Conservation (phyloP, 805 yeast genomes). For the Ogataea allantospora region DNA sequence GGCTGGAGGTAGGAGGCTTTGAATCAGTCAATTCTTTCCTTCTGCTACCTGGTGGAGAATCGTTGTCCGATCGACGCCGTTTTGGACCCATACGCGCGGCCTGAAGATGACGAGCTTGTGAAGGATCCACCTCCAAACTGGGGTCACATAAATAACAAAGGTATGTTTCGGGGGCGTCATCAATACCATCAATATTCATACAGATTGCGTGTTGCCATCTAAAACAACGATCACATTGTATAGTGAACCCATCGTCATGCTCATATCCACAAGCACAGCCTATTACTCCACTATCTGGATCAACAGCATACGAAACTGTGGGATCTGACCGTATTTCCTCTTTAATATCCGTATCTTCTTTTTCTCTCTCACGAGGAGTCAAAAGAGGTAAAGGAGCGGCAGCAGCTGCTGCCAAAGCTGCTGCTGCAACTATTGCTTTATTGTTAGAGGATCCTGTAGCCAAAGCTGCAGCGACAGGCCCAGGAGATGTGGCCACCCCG, state of each 20-base stretch:
- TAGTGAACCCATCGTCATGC: conserved; percentile 90
- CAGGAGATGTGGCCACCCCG: conserved; percentile 34
- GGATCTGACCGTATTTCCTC: conserved; percentile 4
- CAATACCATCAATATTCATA: conserved; percentile 69
- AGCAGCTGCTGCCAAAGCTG: conserved; percentile 81
- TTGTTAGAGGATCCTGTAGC: conserved; percentile 32
- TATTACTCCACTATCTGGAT: conserved; percentile 79
- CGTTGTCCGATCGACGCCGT: conserved; percentile 26
- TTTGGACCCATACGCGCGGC: conserved; percentile 36
- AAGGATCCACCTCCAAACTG: conserved; percentile 41
- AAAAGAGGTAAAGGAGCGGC: conserved; percentile 64
- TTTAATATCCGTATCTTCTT: conserved; percentile 3
- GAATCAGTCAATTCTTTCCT: conserved; percentile 14
- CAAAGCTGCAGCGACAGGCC: conserved; percentile 39
- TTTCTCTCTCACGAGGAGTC: conserved; percentile 22
- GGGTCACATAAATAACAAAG: conserved; percentile 74
- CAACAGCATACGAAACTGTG: conserved; percentile 52
- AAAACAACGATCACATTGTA: conserved; percentile 89
- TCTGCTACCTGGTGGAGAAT: conserved; percentile 5
- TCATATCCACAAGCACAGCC: conserved; percentile 86
- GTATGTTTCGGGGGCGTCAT: conserved; percentile 80
- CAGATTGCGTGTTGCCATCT: conserved; percentile 97
- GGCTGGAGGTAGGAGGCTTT: conserved; percentile 25
- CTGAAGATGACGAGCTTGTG: conserved; percentile 33
- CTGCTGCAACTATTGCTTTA: conserved; percentile 74